phyloP scores from a whole-genome alignment of 2,329 filamentous ascomycete genomes.

The Monosporascus sp. region DNA sequence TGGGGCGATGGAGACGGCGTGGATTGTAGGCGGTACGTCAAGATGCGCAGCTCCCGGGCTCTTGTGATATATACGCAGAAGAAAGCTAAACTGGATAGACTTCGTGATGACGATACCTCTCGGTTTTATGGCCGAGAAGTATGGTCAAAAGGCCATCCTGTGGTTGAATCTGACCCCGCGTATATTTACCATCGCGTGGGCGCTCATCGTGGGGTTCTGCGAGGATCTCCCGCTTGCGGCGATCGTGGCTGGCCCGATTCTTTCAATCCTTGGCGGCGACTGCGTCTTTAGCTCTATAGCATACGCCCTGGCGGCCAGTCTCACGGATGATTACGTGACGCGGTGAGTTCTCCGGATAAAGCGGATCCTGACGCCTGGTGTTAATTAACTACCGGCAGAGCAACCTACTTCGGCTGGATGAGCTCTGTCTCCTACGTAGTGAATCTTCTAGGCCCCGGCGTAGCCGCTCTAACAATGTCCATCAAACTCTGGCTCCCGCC shows the following conservation, averaged over 20 bases:
- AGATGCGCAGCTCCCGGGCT: neutral
- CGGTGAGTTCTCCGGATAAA: conserved; percentile 16
- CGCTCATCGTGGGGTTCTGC: conserved; percentile 32
- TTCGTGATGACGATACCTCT: conserved; percentile 45
- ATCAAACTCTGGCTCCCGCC: conserved; percentile 39
- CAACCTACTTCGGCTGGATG: conserved; percentile 46
- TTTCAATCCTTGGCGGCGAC: conserved; percentile 43
- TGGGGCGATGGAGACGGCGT: conserved; percentile 42
- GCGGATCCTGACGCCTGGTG: conserved; percentile 6
- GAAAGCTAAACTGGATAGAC: conserved; percentile 26
- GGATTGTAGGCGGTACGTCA: conserved; percentile 40
- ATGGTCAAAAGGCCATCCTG: conserved; percentile 34
- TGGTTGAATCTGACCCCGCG: conserved; percentile 39
- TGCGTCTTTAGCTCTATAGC: conserved; percentile 46
- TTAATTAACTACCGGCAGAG: conserved; percentile 21
- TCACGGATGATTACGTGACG: conserved; percentile 37
- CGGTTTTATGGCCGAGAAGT: conserved; percentile 38
- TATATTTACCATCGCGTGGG: conserved; percentile 35
- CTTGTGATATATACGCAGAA: neutral
- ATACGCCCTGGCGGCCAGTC: conserved; percentile 37
- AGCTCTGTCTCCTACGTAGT: conserved; percentile 43
- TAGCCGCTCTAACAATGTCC: conserved; percentile 41
- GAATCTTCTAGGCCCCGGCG: conserved; percentile 38
- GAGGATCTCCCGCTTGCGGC: conserved; percentile 32
- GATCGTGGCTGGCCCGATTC: conserved; percentile 33